phyloP scores from a whole-genome alignment of 805 yeast species.

The Barnettozyma sucrosica region DNA sequence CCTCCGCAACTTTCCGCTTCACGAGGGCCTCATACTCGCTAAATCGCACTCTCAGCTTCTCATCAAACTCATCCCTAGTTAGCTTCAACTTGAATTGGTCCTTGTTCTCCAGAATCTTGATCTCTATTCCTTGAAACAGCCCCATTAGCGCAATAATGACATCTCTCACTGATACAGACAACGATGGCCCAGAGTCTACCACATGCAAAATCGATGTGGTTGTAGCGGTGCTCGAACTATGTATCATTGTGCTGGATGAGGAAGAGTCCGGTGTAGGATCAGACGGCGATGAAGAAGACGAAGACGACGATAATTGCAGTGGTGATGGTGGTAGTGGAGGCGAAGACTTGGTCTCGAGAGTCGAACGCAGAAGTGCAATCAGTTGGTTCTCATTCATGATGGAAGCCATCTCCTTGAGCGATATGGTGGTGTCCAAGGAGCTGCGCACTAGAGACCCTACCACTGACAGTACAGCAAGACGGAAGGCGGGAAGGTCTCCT shows the following conservation, averaged over 20 bases:
- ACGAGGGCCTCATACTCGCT: constrained; percentile 6
- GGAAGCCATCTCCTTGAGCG: constrained; percentile 18
- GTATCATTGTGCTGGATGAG: not conserved
- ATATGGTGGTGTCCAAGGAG: constrained; percentile 20
- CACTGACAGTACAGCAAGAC: constrained; percentile 22
- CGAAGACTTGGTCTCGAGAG: constrained; percentile 6
- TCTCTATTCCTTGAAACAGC: constrained; percentile 19
- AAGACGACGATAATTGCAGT: no score
- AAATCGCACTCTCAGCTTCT: constrained; percentile 9
- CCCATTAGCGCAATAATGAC: constrained; percentile 24
- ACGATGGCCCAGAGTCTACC: not conserved
- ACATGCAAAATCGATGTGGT: not conserved
- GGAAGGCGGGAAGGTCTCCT: constrained; percentile 16
- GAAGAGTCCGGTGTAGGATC: not conserved
- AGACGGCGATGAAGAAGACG: not conserved
- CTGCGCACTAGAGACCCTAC: constrained; percentile 23
- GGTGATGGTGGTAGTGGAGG: constrained; percentile 4
- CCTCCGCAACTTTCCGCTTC: constrained; percentile 7
- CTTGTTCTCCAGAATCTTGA: constrained; percentile 20
- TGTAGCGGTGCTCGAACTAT: not conserved
- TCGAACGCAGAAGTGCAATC: constrained; percentile 9
- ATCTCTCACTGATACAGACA: constrained; percentile 16
- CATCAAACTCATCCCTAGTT: constrained; percentile 17
- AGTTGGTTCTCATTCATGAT: constrained; percentile 20
- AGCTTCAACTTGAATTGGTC: constrained; percentile 23